A percentile compares a stretch with the other conserved stretches of the same genome.
Conservation (phyloP, 2,329 filamentous ascomycete genomes). For the Alternaria postmessia region DNA sequence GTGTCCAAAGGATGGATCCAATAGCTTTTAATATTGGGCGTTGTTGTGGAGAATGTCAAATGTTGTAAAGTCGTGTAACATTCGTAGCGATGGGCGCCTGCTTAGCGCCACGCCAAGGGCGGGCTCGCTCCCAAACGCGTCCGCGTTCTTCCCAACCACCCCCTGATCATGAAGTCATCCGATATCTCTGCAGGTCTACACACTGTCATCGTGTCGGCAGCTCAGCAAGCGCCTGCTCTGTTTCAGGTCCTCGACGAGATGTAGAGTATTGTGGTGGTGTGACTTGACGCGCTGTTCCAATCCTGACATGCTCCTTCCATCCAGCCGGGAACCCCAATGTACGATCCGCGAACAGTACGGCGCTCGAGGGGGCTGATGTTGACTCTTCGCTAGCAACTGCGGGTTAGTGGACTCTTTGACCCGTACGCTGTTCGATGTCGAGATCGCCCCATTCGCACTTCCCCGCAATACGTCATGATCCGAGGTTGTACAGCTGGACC, state of each 20-base stretch:
- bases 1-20: neutral
- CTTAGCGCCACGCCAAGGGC: neutral
- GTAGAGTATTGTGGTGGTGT: neutral
- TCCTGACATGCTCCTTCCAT: neutral
- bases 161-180: neutral
- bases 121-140: neutral
- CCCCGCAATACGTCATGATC: conserved; percentile 32
- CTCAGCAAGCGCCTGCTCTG: neutral
- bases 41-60: neutral
- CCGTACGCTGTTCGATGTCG: neutral
- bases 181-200: neutral
- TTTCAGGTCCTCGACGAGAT: neutral
- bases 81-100: neutral
- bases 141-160: neutral
- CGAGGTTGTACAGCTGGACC: conserved; percentile 13
- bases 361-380: neutral
- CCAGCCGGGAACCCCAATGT: neutral
- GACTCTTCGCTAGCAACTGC: neutral
- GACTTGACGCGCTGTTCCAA: neutral
- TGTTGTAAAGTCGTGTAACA: neutral
- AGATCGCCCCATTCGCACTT: neutral
- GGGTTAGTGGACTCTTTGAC: neutral
- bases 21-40: neutral
- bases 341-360: neutral
- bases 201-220: neutral